A percentile compares a stretch with the other conserved stretches of the same genome.
phyloP scores from a whole-genome alignment of 2,329 filamentous ascomycete species.

The Esteya vermicola region DNA sequence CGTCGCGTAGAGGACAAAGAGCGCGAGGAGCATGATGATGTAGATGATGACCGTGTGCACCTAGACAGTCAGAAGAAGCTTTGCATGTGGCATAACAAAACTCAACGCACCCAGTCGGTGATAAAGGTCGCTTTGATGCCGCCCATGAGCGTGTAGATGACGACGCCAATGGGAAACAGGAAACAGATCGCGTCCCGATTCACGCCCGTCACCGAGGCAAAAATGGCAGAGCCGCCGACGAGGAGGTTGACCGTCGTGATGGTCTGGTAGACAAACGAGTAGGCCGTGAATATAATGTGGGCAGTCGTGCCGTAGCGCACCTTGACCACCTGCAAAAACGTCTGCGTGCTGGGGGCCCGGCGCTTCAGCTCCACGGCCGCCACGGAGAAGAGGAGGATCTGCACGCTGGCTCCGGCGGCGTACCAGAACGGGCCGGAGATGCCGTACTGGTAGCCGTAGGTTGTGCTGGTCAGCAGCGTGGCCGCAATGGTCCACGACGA shows the following conservation, averaged over 20 bases:
- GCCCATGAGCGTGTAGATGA: slow-evolving; percentile 60
- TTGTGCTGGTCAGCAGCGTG: slow-evolving; percentile 61
- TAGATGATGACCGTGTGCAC: slow-evolving; percentile 64
- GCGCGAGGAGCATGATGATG: slow-evolving; percentile 73
- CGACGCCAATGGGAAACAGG: slow-evolving; percentile 64
- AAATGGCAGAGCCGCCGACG: slow-evolving; percentile 66
- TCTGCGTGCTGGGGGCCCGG: slow-evolving; percentile 72
- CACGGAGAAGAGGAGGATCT: slow-evolving; percentile 78
- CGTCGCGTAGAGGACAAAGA: slow-evolving; percentile 67
- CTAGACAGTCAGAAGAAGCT: not conserved
- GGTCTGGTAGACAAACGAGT: slow-evolving; percentile 74
- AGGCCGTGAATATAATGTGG: slow-evolving; percentile 67
- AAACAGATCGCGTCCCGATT: slow-evolving; percentile 69
- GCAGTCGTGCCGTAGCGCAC: slow-evolving; percentile 59
- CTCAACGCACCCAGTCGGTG: slow-evolving; percentile 67
- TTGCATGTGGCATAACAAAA: not conserved
- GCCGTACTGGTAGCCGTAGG: slow-evolving; percentile 69
- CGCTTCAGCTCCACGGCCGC: slow-evolving; percentile 80
- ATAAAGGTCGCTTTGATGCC: slow-evolving; percentile 80
- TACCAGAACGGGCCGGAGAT: slow-evolving; percentile 47
- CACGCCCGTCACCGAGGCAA: slow-evolving; percentile 56
- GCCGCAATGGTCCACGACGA: slow-evolving; percentile 92
- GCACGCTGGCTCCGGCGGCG: slow-evolving; percentile 57
- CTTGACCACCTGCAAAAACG: slow-evolving; percentile 67
- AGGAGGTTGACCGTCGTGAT: slow-evolving; percentile 80